Conservation (phyloP, 2,329 filamentous ascomycete species). For the Ophiostoma australiae region DNA sequence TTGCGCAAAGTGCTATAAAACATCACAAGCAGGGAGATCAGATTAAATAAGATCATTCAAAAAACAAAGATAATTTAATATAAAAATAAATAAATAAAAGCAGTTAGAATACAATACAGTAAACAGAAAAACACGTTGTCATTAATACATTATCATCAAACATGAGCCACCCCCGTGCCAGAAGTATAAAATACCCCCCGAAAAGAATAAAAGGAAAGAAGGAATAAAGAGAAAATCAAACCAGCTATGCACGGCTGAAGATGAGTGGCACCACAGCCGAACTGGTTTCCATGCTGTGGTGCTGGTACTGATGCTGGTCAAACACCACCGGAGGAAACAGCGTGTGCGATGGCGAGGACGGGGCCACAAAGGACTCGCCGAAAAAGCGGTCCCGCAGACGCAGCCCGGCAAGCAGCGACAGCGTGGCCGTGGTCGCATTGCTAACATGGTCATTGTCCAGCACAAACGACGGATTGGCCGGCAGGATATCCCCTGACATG, state of each 20-base stretch:
- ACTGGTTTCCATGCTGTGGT: slow-evolving; percentile 46
- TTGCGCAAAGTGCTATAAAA: not conserved
- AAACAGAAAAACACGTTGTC: not conserved
- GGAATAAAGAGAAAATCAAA: too few relatives aligned
- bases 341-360: not conserved
- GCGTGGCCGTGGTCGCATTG: slow-evolving; percentile 29
- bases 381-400: slow-evolving; percentile 43
- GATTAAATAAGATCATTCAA: too few relatives aligned
- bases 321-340: slow-evolving; percentile 14
- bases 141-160: not conserved
- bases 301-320: slow-evolving; percentile 31
- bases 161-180: not conserved
- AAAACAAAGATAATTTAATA: not conserved
- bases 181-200: not conserved
- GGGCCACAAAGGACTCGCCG: slow-evolving; percentile 28
- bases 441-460: not conserved
- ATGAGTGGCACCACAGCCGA: slow-evolving; percentile 28
- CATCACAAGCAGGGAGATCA: not conserved
- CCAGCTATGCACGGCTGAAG: not conserved
- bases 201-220: not conserved
- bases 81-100: not conserved
- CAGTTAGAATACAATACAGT: not conserved
- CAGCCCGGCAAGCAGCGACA: slow-evolving; percentile 36
- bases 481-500: slow-evolving; percentile 30
- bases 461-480: not conserved